phyloP scores from a whole-genome alignment of 257 asterid genomes.

The Gynochthodes officinalis region DNA sequence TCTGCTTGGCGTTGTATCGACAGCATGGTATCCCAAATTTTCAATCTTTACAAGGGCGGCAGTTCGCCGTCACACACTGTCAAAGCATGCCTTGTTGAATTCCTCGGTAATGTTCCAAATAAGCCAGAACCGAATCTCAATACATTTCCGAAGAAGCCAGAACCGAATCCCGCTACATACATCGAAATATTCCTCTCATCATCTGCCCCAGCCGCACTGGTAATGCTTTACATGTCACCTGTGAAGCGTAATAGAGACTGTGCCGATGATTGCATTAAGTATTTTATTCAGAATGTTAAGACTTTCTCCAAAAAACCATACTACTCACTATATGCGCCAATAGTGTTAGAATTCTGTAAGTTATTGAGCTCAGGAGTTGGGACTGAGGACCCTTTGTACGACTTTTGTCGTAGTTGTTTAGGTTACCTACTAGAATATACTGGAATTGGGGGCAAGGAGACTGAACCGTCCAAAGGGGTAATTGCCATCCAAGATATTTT shows the following conservation, averaged over 20 bases:
- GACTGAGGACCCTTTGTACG: conserved; percentile 23
- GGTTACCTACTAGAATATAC: conserved; percentile 40
- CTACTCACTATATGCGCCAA: conserved; percentile 37
- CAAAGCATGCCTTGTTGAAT: conserved; percentile 42
- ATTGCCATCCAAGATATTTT: conserved; percentile 51
- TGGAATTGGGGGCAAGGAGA: conserved; percentile 19
- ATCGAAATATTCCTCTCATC: conserved; percentile 59
- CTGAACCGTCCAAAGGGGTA: conserved; percentile 17
- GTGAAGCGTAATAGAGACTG: conserved; percentile 34
- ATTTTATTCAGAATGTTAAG: conserved; percentile 47
- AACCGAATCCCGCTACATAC: conserved; percentile 35
- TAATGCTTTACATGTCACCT: conserved; percentile 66
- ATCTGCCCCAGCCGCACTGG: conserved; percentile 65
- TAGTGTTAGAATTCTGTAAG: conserved; percentile 29
- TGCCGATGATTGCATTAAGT: conserved; percentile 58
- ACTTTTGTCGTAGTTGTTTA: conserved; percentile 22
- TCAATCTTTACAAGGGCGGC: conserved; percentile 35
- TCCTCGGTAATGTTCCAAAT: conserved; percentile 32
- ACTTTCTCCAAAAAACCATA: conserved; percentile 25
- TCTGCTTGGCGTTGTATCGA: conserved; percentile 71
- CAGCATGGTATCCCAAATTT: conserved; percentile 45
- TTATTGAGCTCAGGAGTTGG: conserved; percentile 22
- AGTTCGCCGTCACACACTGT: conserved; percentile 19
- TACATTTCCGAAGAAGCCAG: neutral
- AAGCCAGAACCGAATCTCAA: neutral